A percentile compares a stretch with the other conserved stretches of the same genome.
phyloP scores from a whole-genome alignment of 2,329 filamentous ascomycete species.

The Cercospora sp. region DNA sequence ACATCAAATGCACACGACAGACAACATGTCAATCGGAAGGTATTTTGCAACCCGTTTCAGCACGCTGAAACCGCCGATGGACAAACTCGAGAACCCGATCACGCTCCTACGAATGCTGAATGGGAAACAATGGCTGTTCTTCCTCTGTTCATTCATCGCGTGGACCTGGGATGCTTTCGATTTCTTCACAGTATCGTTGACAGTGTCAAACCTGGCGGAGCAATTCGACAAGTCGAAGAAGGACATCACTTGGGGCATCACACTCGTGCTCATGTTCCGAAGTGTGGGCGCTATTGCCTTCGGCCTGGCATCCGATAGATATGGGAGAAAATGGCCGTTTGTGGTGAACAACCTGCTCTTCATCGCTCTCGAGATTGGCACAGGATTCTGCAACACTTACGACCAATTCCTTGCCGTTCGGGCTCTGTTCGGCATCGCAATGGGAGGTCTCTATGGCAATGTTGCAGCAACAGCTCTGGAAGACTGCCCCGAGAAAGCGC shows the following conservation, averaged over 20 bases:
- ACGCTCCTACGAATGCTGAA: slow-evolving; percentile 53
- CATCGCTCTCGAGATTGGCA: slow-evolving; percentile 60
- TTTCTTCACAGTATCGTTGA: slow-evolving; percentile 63
- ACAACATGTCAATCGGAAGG: slow-evolving; percentile 44
- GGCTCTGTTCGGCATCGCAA: slow-evolving; percentile 63
- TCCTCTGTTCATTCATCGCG: slow-evolving; percentile 49
- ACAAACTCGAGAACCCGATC: slow-evolving; percentile 56
- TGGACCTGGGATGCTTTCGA: slow-evolving; percentile 61
- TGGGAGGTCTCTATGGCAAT: slow-evolving; percentile 64
- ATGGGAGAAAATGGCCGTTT: slow-evolving; percentile 49
- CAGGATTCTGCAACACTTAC: slow-evolving; percentile 61
- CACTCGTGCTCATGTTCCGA: slow-evolving; percentile 61
- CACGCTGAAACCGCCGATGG: slow-evolving; percentile 58
- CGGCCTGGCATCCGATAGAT: slow-evolving; percentile 44
- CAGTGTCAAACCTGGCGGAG: slow-evolving; percentile 54
- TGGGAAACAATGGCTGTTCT: slow-evolving; percentile 60
- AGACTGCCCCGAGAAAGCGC: slow-evolving; percentile 59
- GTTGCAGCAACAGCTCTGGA: slow-evolving; percentile 63
- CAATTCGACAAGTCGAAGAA: slow-evolving; percentile 56
- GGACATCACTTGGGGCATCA: slow-evolving; percentile 61
- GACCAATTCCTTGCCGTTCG: slow-evolving; percentile 59
- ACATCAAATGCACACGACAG: slow-evolving; percentile 1
- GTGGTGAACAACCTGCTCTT: slow-evolving; percentile 62
- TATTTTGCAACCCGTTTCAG: slow-evolving; percentile 57
- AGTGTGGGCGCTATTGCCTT: slow-evolving; percentile 61